phyloP scores from a whole-genome alignment of 2,329 filamentous ascomycete species.

The Escovopsis sp. region DNA sequence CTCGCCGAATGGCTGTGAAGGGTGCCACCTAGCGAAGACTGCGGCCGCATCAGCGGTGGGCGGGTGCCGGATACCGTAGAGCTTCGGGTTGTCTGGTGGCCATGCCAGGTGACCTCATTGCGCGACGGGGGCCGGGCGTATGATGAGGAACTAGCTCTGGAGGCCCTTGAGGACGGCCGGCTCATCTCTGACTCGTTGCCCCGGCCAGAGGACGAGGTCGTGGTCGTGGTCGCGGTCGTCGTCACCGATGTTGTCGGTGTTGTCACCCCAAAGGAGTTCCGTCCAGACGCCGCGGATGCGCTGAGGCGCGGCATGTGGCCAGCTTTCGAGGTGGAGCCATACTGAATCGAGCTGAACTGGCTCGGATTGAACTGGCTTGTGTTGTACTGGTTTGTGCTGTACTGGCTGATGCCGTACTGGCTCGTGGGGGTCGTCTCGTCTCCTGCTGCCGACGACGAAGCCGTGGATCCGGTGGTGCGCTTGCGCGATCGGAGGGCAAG shows the following conservation, averaged over 20 bases:
- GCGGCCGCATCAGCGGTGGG: slow-evolving; percentile 53
- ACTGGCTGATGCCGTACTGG: slow-evolving; percentile 13
- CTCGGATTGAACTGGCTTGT: too few relatives aligned
- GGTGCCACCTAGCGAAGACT: slow-evolving; percentile 56
- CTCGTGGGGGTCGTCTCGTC: slow-evolving; percentile 38
- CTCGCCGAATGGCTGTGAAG: slow-evolving; percentile 43
- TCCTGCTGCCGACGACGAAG: slow-evolving; percentile 33
- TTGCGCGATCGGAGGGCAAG: slow-evolving; percentile 56
- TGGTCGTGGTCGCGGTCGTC: too few relatives aligned
- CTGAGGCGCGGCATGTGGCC: slow-evolving; percentile 45
- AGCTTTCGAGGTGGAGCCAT: slow-evolving; percentile 15
- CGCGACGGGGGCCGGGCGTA: slow-evolving; percentile 40
- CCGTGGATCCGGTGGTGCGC: slow-evolving; percentile 43
- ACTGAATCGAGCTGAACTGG: too few relatives aligned
- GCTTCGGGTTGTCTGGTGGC: slow-evolving; percentile 48
- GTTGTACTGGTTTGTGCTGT: too few relatives aligned
- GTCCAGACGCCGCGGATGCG: slow-evolving; percentile 41
- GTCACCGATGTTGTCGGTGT: too few relatives aligned
- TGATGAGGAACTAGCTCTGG: slow-evolving; percentile 49
- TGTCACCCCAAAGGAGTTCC: slow-evolving; percentile 46
- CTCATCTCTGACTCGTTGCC: slow-evolving; percentile 30
- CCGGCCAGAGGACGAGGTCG: slow-evolving; percentile 32
- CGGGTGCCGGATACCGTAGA: slow-evolving; percentile 41
- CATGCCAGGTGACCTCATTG: slow-evolving; percentile 29
- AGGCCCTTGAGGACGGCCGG: slow-evolving; percentile 62